Conservation (phyloP, 1,284 basidiomycete genomes). For the Grifola frondosa region DNA sequence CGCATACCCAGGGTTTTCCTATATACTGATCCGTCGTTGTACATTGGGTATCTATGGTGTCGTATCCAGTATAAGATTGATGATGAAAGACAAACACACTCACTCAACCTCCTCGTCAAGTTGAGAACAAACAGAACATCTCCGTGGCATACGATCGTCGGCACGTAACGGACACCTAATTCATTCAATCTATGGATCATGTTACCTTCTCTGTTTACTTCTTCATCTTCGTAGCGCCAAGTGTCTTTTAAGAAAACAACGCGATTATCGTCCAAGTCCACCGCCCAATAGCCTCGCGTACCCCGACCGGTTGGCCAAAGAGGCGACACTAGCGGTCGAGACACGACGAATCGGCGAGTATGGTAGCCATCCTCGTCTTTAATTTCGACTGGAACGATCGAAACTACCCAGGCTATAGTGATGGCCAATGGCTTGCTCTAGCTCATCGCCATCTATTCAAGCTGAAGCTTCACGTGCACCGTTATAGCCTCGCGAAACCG, state of each 20-base stretch:
- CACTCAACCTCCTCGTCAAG: too few species aligned
- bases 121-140: too few species aligned
- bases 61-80: too few species aligned
- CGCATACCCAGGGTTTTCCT: background rate
- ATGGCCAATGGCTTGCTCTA: constrained; percentile 1
- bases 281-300: constrained; percentile 9
- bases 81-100: too few species aligned
- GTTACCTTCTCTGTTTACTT: constrained; percentile 1
- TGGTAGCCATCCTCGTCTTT: too few species aligned
- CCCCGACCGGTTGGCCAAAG: background rate
- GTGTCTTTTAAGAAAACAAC: constrained; percentile 13
- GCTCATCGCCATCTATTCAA: background rate
- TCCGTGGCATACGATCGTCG: constrained; percentile 5
- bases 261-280: background rate
- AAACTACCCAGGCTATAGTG: too few species aligned
- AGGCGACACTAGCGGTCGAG: constrained; percentile 3
- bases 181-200: background rate
- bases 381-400: too few species aligned
- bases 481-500: background rate
- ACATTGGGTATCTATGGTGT: too few species aligned
- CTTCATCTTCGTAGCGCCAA: constrained; percentile 1
- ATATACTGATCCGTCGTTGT: background rate
- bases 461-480: background rate
- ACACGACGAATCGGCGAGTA: constrained; percentile 6
- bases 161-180: background rate